These are phyloP conservation scores for Magnusiomyces ingens DNA, from an alignment of 1,139 yeast species.

Conservation along the genomic window DNA sequence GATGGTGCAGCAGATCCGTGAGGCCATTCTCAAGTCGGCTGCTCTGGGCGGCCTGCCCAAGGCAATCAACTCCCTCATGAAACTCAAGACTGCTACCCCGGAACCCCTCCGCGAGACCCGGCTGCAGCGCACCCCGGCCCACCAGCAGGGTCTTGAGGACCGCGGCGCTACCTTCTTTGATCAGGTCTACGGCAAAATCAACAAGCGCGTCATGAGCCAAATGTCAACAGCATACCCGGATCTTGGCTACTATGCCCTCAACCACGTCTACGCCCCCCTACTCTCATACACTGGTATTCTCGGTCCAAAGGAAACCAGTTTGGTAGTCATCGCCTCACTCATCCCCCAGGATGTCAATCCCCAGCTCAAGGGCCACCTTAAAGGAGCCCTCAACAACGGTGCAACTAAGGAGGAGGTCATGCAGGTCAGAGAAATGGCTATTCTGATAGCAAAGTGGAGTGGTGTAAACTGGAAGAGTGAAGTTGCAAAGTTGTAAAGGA, in stretches of 20 bases:
- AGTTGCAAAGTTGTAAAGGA: constrained; percentile 48
- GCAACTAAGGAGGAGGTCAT: constrained; percentile 58
- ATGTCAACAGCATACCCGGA: constrained; percentile 77
- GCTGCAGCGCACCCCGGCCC: constrained; percentile 22
- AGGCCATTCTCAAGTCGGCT: constrained; percentile 66
- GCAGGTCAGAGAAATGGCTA: constrained; percentile 54
- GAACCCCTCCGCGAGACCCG: constrained; percentile 33
- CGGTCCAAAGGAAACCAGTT: constrained; percentile 62
- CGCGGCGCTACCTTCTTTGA: constrained; percentile 56
- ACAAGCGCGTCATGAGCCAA: constrained; percentile 59
- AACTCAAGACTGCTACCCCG: constrained; percentile 63
- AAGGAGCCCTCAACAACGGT: constrained; percentile 79
- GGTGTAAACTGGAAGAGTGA: constrained; percentile 59
- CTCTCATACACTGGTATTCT: constrained; percentile 62
- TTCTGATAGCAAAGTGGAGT: constrained; percentile 67
- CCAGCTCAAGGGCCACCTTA: constrained; percentile 81
- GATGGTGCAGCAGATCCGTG: constrained; percentile 55
- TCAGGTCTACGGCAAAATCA: constrained; percentile 66
- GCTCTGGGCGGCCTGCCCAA: constrained; percentile 82
- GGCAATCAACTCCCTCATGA: constrained; percentile 69
- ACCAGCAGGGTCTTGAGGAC: constrained; percentile 9
- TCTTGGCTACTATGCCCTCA: constrained; percentile 64
- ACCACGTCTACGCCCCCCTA: constrained; percentile 71
- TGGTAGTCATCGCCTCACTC: constrained; percentile 70
- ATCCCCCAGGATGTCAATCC: constrained; percentile 96